Base-by-base conservation (phyloP, 1,139 yeast genomes). In the Hyphopichia khmerensis region DNA sequence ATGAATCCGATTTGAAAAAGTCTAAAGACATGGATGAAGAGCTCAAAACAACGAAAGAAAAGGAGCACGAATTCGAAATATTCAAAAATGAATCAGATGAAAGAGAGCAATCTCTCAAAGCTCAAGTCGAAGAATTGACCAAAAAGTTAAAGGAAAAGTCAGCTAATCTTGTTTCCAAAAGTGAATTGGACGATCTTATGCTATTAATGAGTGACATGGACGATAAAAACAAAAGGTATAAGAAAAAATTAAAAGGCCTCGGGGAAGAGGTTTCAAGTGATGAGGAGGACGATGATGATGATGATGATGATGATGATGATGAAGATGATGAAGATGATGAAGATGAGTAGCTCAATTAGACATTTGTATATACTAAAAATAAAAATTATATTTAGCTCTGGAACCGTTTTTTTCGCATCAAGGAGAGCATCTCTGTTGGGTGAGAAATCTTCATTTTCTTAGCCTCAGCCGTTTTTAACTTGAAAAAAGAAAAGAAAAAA, bases 171-270 rank as follows among this genome's bases (percentile, higher is more conserved):
- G 85, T 80, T 14, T 78, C 84, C 0, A 79, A 73, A 50, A 59
- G 79, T 2, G 95, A 87, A 39, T 59, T 85, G 13, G 96, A 89
- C 55, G 96, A 87, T 44, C 63, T 88, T 48, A 79, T 88, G 83
- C 65, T 87, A 35, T 65, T 88, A 35, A 79, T 89, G 64, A 75
- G 85, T 13, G 95, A 87, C 36, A 66, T 87, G 56, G 95, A 87
- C 50, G 93, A 87, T 40, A 77, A 77, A 46, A 82, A 78, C 46
- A 72, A 74, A 30, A 72, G 71, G 50, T 87, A 87, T 59, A 84
- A 84, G 52, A 56, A 60, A 14, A 73, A 69, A 46, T 67, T 85
- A 29, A 70, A 68, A 45, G 65, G 60, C 0, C 54, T 82, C 29
- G 87, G 82, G 1, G 68, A 64, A 42, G 77, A 65, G 2, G 71